Evolutionary conservation across 2,329 filamentous ascomycete species (phyloP), one percentile per base, ranked within the genome.

Genomic region (Parascedosporium putredinis): DNA sequence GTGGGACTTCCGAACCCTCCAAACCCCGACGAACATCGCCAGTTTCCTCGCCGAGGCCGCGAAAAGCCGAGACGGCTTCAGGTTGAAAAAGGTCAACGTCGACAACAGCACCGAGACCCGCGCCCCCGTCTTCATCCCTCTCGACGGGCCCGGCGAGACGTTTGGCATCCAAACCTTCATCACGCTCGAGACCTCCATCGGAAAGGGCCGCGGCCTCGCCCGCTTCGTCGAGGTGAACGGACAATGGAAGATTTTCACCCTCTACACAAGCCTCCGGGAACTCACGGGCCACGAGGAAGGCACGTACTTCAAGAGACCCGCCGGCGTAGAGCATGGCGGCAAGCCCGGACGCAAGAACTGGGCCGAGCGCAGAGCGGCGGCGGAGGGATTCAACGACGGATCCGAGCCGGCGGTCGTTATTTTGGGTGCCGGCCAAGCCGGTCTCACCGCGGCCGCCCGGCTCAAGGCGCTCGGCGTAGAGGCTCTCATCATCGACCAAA

Each of bases 211-310:
- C 1, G 83, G 83, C 1, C 55, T 85, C 1, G 67, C 76, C 0
- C 67, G 78, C 3, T 60, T 86, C 0, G 67, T 71, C 0, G 60
- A 70, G 33, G 63, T 68, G 45, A 60, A 62, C 0, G 65, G 61
- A 0, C 31, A 51, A 2, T 86, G 80, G 81, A 82, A 79, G 58
- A 74, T 79, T 0, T 83, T 78, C 54, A 81, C 79, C 1, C 56
- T 86, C 0, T 85, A 79, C 57, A 86, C 83, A 0, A 67, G 70
- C 0, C 64, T 87, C 4, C 58, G 70, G 2, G 71, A 75, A 33
- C 54, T 87, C 4, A 74, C 67, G 3, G 76, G 73, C 0, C 63
- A 72, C 47, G 74, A 80, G 52, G 78, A 85, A 59, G 54, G 56
- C 0, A 59, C 69, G 1, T 67, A 71, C 2, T 57, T 57, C 1